Conservation (phyloP, 2,329 filamentous ascomycete genomes). For the Teratosphaeria gauchensis region DNA sequence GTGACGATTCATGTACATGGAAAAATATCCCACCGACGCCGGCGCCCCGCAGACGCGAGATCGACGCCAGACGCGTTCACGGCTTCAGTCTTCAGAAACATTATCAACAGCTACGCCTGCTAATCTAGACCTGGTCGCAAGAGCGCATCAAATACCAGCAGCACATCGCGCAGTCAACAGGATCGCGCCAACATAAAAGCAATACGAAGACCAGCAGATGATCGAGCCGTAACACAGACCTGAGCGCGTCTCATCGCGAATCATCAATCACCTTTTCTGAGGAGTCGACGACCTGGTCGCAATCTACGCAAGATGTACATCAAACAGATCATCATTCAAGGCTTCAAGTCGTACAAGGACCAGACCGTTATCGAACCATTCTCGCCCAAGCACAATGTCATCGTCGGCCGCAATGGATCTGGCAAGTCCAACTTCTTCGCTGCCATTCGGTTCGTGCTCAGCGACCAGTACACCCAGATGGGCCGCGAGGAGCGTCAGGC, state of each 20-base stretch:
- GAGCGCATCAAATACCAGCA: background rate
- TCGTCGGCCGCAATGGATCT: slow-evolving; percentile 97
- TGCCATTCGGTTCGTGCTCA: slow-evolving; percentile 94
- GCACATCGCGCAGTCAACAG: background rate
- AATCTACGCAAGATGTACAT: slow-evolving; percentile 63
- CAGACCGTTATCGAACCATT: slow-evolving; percentile 98
- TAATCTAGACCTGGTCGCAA: background rate
- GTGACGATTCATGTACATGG: background rate
- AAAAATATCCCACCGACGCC: background rate
- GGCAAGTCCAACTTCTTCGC: slow-evolving; percentile 99
- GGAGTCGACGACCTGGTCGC: background rate
- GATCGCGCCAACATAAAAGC: background rate
- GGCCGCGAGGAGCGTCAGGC: slow-evolving; percentile 91
- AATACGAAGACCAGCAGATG: background rate
- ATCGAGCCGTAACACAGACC: background rate
- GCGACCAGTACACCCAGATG: slow-evolving; percentile 87
- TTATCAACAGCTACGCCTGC: background rate
- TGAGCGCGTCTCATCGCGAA: background rate
- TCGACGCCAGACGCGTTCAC: background rate
- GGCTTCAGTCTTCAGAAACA: background rate
- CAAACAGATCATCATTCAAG: slow-evolving; percentile 99
- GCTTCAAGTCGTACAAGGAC: slow-evolving; percentile 97
- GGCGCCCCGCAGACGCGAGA: background rate
- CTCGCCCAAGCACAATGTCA: slow-evolving; percentile 93
- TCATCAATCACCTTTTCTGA: background rate